Conservation (phyloP, 352 stramenopile species). For the Globisporangium rhizosaccharum region DNA sequence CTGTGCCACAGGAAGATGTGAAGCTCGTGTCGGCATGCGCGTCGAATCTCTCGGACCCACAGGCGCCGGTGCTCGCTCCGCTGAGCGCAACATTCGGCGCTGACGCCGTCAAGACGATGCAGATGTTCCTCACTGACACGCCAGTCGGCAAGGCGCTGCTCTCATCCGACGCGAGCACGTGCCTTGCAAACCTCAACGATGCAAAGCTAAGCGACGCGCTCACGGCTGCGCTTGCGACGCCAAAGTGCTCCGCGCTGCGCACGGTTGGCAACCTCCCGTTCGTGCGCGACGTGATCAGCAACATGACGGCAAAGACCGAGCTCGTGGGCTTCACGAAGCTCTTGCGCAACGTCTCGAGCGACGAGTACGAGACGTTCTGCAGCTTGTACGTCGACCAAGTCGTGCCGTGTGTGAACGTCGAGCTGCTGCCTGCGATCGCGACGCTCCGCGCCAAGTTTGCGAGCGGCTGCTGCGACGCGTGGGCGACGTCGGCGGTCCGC, state of each 20-base stretch:
- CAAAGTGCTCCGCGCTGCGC: constrained; percentile 27
- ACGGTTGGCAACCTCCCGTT: constrained; percentile 34
- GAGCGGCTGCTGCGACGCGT: constrained; percentile 48
- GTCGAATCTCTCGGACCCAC: constrained; percentile 15
- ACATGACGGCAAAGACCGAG: constrained; percentile 24
- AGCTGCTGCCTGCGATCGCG: constrained; percentile 48
- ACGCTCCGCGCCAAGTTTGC: constrained; percentile 39
- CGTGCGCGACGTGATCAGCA: constrained; percentile 32
- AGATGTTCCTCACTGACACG: constrained; percentile 22
- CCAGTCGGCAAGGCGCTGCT: constrained; percentile 33
- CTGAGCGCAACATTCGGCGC: constrained; percentile 15
- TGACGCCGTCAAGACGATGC: constrained; percentile 12
- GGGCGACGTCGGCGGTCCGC: constrained; percentile 28
- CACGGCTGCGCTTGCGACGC: constrained; percentile 24
- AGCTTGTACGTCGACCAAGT: constrained; percentile 34
- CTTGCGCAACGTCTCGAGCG: constrained; percentile 22
- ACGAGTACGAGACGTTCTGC: constrained; percentile 48
- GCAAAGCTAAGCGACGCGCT: constrained; percentile 32
- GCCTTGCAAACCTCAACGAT: constrained; percentile 60
- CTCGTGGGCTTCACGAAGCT: constrained; percentile 23
- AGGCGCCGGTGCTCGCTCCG: constrained; percentile 21
- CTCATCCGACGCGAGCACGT: constrained; percentile 35
- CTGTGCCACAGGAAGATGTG: constrained; percentile 1
- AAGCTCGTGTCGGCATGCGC: constrained; percentile 16
- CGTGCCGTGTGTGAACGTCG: constrained; percentile 43